Conservation (phyloP, 305 asterid species). For the Petunia hybrid region DNA sequence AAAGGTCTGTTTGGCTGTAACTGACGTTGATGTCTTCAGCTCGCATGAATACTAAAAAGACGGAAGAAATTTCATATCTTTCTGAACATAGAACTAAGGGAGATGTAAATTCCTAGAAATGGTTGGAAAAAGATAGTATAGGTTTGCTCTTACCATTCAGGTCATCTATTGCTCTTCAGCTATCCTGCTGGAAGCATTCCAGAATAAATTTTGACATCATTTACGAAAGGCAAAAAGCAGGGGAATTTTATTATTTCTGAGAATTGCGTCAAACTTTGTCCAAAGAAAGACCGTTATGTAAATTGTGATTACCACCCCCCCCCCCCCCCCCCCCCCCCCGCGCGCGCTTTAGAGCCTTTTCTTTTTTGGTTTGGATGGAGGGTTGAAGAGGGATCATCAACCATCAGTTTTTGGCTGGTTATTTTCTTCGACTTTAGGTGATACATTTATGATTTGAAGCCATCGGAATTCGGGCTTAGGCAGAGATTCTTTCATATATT, state of each 20-base stretch:
- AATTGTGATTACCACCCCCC: neutral
- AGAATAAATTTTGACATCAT: conserved; percentile 20
- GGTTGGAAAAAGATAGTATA: conserved; percentile 1
- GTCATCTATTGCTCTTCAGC: neutral
- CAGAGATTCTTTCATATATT: neutral
- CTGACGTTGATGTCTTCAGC: neutral
- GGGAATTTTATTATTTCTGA: conserved; percentile 15
- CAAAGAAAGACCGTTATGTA: neutral
- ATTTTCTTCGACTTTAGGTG: conserved; percentile 7
- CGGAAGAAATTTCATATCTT: neutral
- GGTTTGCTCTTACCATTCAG: conserved; percentile 2
- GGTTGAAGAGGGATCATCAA: conserved; percentile 22
- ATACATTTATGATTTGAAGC: neutral
- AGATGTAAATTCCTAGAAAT: conserved; percentile 15
- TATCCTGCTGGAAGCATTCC: neutral
- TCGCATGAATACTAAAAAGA: neutral
- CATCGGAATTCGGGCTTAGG: neutral
- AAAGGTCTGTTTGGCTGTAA: conserved; percentile 19
- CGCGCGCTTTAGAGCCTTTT: neutral
- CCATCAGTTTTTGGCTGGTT: conserved; percentile 4
- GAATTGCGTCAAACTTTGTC: neutral
- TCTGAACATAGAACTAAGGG: neutral
- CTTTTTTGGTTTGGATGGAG: neutral
- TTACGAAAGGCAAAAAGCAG: neutral
- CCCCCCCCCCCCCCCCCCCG: neutral